Evolutionary conservation across 169 alveolate genomes (phyloP).

Genomic region (Theileria sp.): DNA sequence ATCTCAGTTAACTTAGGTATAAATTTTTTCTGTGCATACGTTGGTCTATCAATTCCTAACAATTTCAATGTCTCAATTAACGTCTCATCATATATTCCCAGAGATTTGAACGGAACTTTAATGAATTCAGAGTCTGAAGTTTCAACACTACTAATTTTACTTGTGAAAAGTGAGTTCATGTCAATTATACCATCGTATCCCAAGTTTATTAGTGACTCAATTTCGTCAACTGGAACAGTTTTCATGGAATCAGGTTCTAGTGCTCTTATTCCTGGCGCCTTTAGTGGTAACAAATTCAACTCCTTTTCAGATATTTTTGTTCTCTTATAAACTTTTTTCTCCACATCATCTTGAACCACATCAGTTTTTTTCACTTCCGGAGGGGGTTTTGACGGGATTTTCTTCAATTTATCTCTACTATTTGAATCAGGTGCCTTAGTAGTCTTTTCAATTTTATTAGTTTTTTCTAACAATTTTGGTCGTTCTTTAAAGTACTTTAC

Average conservation of each 20-base stretch:
- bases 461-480: constrained; percentile 67
- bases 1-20: constrained; percentile 37
- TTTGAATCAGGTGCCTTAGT: constrained; percentile 17
- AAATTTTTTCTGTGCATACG: constrained; percentile 33
- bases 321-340: not conserved
- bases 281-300: not conserved
- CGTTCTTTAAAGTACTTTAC: constrained; percentile 57
- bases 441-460: constrained; percentile 66
- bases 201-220: constrained; percentile 7
- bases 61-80: constrained; percentile 17
- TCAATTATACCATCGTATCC: constrained; percentile 55
- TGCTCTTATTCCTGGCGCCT: constrained; percentile 21
- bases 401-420: not conserved
- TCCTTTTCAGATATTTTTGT: constrained; percentile 3
- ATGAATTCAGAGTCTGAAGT: constrained; percentile 1
- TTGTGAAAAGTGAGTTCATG: constrained; percentile 46
- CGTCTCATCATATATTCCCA: constrained; percentile 33
- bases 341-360: not conserved
- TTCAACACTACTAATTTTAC: not conserved
- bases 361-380: not conserved
- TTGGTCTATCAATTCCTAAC: constrained; percentile 38
- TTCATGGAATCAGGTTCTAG: not conserved
- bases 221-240: constrained; percentile 6
- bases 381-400: not conserved
- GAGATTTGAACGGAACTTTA: constrained; percentile 17